Evolutionary conservation across 2,329 filamentous ascomycete genomes (phyloP).

Genomic region (Xylaria sp.): DNA sequence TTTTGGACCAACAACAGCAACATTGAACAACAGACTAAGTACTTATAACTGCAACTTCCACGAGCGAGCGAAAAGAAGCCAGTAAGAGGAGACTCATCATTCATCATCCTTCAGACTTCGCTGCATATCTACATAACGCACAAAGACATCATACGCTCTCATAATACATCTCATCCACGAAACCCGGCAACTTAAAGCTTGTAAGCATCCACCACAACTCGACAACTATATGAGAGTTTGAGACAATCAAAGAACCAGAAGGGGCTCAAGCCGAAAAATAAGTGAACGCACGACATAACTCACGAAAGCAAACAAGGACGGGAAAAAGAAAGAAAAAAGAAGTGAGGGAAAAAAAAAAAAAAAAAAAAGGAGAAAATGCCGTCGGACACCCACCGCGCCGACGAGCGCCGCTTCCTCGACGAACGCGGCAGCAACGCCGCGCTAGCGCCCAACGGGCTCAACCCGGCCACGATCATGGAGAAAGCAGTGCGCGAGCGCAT

Average conservation of each 20-base stretch:
- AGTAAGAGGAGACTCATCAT: not conserved
- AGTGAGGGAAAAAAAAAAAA: not conserved
- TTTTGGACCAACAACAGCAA: not conserved
- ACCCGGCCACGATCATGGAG: conserved; percentile 95
- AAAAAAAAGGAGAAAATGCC: conserved; percentile 27
- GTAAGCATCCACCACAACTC: not conserved
- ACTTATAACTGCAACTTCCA: too few relatives aligned
- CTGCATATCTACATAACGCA: too few relatives aligned
- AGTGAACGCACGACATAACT: not conserved
- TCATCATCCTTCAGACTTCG: not conserved
- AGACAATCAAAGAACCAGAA: not conserved
- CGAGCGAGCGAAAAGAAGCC: not conserved
- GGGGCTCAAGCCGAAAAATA: not conserved
- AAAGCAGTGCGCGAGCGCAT: conserved; percentile 96
- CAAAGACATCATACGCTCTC: not conserved
- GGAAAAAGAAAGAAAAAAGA: not conserved
- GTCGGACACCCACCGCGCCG: conserved; percentile 71
- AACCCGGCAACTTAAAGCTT: not conserved
- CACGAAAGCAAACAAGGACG: not conserved
- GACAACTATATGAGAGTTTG: not conserved
- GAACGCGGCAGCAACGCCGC: conserved; percentile 83
- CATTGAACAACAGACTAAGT: not conserved
- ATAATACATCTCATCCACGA: not conserved
- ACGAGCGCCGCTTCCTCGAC: conserved; percentile 85
- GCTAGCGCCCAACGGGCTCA: conserved; percentile 86